phyloP scores from a whole-genome alignment of 139 green algal genomes.

The Raphidocelis subcapitata region DNA sequence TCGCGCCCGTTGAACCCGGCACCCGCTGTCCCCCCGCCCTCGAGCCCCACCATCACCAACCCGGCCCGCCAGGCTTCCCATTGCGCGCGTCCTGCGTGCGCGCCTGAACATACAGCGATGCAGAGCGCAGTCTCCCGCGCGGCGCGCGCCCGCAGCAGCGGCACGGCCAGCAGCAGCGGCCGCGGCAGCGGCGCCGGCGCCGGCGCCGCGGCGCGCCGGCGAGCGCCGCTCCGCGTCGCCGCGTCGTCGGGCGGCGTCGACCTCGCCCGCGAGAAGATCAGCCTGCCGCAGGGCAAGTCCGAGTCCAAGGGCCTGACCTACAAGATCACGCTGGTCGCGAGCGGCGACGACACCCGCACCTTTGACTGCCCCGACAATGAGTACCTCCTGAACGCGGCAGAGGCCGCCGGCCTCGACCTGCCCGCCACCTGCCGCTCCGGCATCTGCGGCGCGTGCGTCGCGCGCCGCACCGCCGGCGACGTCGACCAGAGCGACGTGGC shows the following conservation, averaged over 20 bases:
- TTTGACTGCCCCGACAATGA: slow-evolving; percentile 65
- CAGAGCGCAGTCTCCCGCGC: no score
- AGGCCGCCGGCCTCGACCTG: slow-evolving; percentile 84
- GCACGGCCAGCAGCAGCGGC: no score
- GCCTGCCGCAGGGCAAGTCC: slow-evolving; percentile 22
- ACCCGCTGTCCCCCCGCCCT: no score
- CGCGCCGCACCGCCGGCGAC: slow-evolving; percentile 59
- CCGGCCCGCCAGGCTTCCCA: no score
- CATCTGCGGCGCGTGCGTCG: slow-evolving; percentile 86
- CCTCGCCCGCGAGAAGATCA: slow-evolving; percentile 78
- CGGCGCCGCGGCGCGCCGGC: no score
- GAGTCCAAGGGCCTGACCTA: slow-evolving; percentile 48
- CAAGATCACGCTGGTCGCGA: slow-evolving; percentile 71
- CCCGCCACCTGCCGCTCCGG: slow-evolving; percentile 85
- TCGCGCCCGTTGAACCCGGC: no score
- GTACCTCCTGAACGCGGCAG: slow-evolving; percentile 92
- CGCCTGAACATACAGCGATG: no score
- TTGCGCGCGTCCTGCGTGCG: no score
- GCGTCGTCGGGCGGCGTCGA: slow-evolving; percentile 41
- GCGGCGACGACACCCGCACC: slow-evolving; percentile 43
- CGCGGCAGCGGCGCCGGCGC: no score
- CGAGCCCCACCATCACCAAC: no score
- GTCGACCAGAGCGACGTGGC: slow-evolving; percentile 85
- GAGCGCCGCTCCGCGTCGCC: slow-evolving; percentile 1
- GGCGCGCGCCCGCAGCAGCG: no score